These are phyloP conservation scores for Lasiosphaeria ovina DNA, from an alignment of 495 filamentous ascomycete species.

Conservation along the genomic window DNA sequence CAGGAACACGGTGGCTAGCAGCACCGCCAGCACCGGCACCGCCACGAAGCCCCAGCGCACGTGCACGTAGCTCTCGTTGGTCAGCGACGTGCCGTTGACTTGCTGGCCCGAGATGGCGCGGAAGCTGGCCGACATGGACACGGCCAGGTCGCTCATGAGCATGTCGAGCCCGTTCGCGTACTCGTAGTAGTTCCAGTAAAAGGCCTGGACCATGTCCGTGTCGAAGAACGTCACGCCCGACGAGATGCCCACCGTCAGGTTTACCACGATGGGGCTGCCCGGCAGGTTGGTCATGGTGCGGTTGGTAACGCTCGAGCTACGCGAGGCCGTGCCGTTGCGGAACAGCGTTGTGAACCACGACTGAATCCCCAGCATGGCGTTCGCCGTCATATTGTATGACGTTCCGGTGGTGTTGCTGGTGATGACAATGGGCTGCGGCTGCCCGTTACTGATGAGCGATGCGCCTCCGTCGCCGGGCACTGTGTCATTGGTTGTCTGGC, in stretches of 20 bases:
- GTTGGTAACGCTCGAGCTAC: conserved; percentile 14
- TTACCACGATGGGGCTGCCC: conserved; percentile 18
- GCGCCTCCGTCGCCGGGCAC: conserved; percentile 5
- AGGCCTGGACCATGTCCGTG: conserved; percentile 29
- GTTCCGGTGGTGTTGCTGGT: conserved; percentile 11
- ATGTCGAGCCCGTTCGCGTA: conserved; percentile 23
- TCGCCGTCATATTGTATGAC: conserved; percentile 10
- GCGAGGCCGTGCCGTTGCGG: conserved; percentile 19
- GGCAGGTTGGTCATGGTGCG: conserved; percentile 13
- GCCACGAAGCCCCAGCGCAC: conserved; percentile 17
- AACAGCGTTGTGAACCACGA: conserved; percentile 23
- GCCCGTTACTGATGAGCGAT: not conserved
- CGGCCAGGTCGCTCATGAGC: conserved; percentile 18
- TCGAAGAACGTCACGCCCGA: conserved; percentile 28
- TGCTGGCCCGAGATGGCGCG: not conserved
- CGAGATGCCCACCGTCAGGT: conserved; percentile 28
- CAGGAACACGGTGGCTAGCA: conserved; percentile 18
- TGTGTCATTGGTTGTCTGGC: conserved; percentile 10
- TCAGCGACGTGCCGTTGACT: conserved; percentile 10
- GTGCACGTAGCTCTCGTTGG: conserved; percentile 8
- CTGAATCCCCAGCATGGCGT: conserved; percentile 19
- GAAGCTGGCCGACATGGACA: conserved; percentile 7
- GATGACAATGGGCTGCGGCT: conserved; percentile 3
- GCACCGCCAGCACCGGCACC: conserved; percentile 1
- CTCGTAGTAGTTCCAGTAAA: conserved; percentile 33